phyloP scores from a whole-genome alignment of 768 basidiomycete species.

The Sporobolomyces phaffii region DNA sequence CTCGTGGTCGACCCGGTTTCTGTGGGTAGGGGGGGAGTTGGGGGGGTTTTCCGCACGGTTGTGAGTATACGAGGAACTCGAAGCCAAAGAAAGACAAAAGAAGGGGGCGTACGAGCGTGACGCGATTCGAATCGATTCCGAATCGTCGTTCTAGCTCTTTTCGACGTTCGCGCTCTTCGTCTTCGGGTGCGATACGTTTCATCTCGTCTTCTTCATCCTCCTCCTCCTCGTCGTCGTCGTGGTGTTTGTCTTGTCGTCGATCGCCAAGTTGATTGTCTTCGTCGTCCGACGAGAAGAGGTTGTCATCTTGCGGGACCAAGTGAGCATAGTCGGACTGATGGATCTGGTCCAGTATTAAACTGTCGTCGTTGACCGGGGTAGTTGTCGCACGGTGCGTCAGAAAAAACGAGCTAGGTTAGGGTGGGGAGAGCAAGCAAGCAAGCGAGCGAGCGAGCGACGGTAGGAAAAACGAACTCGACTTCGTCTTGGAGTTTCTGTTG shows the following conservation, averaged over 20 bases:
- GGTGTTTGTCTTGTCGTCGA: not conserved
- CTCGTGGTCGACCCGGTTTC: not conserved
- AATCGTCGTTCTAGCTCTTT: not conserved
- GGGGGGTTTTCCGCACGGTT: too few species aligned
- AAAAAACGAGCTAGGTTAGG: not conserved
- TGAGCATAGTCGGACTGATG: conserved; percentile 35
- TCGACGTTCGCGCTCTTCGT: not conserved
- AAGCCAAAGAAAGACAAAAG: not conserved
- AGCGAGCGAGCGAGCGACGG: not conserved
- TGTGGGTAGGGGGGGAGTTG: not conserved
- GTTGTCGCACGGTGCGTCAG: not conserved
- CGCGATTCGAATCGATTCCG: not conserved
- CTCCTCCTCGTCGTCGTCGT: not conserved
- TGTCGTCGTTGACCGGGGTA: too few species aligned
- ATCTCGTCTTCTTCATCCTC: not conserved
- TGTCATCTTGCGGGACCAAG: conserved; percentile 25
- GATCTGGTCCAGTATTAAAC: conserved; percentile 36
- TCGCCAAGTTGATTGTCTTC: too few species aligned
- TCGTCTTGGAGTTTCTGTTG: conserved; percentile 34
- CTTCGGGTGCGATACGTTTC: too few species aligned
- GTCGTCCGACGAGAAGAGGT: conserved; percentile 29
- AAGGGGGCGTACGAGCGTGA: not conserved
- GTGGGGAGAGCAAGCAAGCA: too few species aligned
- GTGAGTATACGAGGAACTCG: not conserved
- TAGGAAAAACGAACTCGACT: conserved; percentile 26